Percentiles rank a stretch among this genome's conserved stretches.
phyloP scores from a whole-genome alignment of 1,139 yeast genomes.

The Kurtzmaniella quercitrusa region DNA sequence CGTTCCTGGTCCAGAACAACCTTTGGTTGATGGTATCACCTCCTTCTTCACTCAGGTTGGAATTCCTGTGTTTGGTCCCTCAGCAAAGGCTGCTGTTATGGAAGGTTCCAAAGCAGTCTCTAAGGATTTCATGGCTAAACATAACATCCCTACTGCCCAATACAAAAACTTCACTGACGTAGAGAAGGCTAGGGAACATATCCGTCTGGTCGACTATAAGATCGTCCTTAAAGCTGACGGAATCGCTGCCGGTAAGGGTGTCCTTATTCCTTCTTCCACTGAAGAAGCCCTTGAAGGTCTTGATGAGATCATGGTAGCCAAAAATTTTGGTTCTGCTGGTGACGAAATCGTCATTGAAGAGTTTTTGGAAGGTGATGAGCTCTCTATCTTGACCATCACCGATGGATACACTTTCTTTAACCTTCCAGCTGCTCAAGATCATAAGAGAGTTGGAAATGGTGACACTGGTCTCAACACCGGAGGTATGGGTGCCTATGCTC shows the following conservation, averaged over 20 bases:
- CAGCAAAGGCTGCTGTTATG: constrained; percentile 84
- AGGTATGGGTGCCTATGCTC: constrained; percentile 99
- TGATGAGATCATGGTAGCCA: constrained; percentile 84
- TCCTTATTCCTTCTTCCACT: constrained; percentile 78
- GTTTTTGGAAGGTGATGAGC: constrained; percentile 93
- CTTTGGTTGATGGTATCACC: constrained; percentile 89
- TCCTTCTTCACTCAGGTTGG: constrained; percentile 70
- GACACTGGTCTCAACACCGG: constrained; percentile 96
- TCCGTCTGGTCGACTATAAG: constrained; percentile 62
- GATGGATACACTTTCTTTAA: constrained; percentile 92
- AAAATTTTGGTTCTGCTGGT: constrained; percentile 90
- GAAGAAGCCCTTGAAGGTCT: constrained; percentile 85
- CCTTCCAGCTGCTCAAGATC: constrained; percentile 97
- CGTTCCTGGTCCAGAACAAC: constrained; percentile 99
- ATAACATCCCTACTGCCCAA: constrained; percentile 89
- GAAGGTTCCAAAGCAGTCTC: constrained; percentile 97
- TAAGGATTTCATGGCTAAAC: constrained; percentile 89
- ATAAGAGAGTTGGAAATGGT: constrained; percentile 90
- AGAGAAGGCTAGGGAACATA: constrained; percentile 69
- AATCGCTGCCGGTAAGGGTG: constrained; percentile 98
- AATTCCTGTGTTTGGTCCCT: constrained; percentile 95
- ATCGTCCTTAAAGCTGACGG: constrained; percentile 97
- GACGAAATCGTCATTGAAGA: constrained; percentile 97
- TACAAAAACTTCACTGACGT: constrained; percentile 77
- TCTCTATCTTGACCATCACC: constrained; percentile 84